Evolutionary conservation across 169 alveolate genomes (phyloP).

Genomic region (Neospora caninum): DNA sequence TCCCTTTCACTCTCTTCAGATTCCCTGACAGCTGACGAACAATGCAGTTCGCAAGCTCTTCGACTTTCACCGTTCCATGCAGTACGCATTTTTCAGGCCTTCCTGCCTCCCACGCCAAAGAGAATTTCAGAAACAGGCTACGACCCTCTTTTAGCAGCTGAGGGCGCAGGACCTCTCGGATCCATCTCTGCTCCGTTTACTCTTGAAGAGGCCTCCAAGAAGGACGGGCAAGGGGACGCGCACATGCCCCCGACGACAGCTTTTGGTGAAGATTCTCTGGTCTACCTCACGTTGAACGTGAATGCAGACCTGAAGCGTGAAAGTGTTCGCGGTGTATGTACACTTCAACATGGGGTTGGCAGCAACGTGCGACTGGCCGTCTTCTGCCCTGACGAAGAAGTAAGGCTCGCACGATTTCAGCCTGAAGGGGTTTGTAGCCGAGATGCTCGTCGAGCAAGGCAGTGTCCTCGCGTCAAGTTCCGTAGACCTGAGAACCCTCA

Average conservation of each 20-base stretch:
- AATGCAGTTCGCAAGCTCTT: not conserved
- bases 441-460: no score
- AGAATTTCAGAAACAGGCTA: not conserved
- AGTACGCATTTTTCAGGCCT: conserved; percentile 19
- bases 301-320: conserved; percentile 63
- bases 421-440: no score
- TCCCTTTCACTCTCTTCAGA: not conserved
- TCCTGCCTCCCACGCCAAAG: conserved; percentile 3
- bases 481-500: no score
- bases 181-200: not conserved
- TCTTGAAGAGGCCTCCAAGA: not conserved
- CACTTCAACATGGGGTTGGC: conserved; percentile 60
- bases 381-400: conserved; percentile 68
- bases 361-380: conserved; percentile 57
- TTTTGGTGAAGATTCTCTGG: not conserved
- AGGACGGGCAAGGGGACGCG: not conserved
- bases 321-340: conserved; percentile 67
- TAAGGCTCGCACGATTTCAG: not conserved
- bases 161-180: not conserved
- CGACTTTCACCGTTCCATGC: conserved; percentile 25
- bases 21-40: not conserved
- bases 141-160: not conserved
- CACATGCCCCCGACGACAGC: not conserved
- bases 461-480: no score
- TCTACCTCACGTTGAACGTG: conserved; percentile 16